Percentiles rank a stretch among this genome's conserved stretches.
These are phyloP conservation scores for Corylus americana DNA, from an alignment of 306 rosid species.

Conservation along the genomic window DNA sequence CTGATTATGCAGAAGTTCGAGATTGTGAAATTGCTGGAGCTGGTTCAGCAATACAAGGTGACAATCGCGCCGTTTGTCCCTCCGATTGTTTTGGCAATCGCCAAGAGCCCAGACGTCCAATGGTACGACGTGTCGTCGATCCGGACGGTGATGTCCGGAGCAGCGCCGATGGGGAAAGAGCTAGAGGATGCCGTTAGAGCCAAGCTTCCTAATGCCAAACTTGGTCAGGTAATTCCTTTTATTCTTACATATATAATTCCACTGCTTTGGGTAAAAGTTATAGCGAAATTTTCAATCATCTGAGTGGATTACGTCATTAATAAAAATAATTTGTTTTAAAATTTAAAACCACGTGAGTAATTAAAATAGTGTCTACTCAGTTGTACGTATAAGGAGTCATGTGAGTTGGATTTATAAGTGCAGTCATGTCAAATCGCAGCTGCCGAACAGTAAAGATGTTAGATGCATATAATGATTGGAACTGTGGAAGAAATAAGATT, in stretches of 20 bases:
- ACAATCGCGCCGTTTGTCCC: conserved; percentile 76
- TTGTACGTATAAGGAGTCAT: no score
- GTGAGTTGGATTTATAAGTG: no score
- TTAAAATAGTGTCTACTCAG: no score
- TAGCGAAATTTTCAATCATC: no score
- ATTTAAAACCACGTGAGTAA: no score
- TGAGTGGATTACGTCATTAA: no score
- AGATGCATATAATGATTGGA: no score
- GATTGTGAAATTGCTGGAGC: conserved; percentile 38
- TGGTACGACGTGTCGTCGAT: conserved; percentile 65
- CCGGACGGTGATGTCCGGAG: conserved; percentile 66
- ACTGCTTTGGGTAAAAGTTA: no score
- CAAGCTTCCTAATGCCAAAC: conserved; percentile 56
- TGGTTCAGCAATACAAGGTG: conserved; percentile 51
- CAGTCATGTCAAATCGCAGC: no score
- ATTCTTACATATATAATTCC: neutral
- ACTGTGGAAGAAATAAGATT: no score
- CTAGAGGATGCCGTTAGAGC: conserved; percentile 58
- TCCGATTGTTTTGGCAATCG: conserved; percentile 66
- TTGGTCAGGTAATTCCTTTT: conserved; percentile 60
- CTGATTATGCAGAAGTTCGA: conserved; percentile 65
- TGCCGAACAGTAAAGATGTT: no score
- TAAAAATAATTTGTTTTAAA: no score
- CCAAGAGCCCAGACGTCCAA: conserved; percentile 46
- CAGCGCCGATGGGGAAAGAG: conserved; percentile 75